Evolutionary conservation across 768 basidiomycete genomes (phyloP).

Genomic region (Serendipita indica): DNA sequence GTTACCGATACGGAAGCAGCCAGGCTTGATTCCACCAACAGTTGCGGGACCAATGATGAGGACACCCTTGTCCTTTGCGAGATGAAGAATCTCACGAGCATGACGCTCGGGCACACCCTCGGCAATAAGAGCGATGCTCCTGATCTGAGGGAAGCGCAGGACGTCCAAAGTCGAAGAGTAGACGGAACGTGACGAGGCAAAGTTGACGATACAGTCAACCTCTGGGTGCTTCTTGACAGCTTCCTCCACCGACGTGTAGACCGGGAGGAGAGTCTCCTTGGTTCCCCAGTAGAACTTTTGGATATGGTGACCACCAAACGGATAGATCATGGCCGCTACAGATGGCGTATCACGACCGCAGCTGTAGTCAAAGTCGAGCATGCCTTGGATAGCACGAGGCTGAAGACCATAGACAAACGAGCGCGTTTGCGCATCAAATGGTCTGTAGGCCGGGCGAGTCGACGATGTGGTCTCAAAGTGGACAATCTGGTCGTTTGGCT

Average conservation of each 20-base stretch:
- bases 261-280: constrained; percentile 94
- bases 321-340: constrained; percentile 99
- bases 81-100: constrained; percentile 87
- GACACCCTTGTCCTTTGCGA: constrained; percentile 71
- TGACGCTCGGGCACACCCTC: constrained; percentile 99
- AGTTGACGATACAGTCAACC: constrained; percentile 97
- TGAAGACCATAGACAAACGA: constrained; percentile 98
- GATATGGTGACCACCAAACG: constrained; percentile 98
- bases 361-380: constrained; percentile 98
- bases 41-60: constrained; percentile 95
- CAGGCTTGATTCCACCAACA: constrained; percentile 98
- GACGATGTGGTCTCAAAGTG: constrained; percentile 51
- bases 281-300: constrained; percentile 99
- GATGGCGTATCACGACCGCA: constrained; percentile 84
- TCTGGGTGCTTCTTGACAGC: constrained; percentile 91
- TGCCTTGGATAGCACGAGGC: constrained; percentile 96
- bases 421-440: constrained; percentile 87
- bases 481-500: constrained; percentile 79
- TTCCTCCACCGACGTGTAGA: constrained; percentile 84
- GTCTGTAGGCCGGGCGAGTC: constrained; percentile 64
- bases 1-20: constrained; percentile 99
- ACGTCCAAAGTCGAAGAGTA: constrained; percentile 91
- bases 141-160: constrained; percentile 48
- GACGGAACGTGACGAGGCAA: constrained; percentile 84
- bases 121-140: constrained; percentile 81